These are phyloP conservation scores for Geotrichum ghanense DNA, from an alignment of 805 yeast species.

Conservation along the genomic window DNA sequence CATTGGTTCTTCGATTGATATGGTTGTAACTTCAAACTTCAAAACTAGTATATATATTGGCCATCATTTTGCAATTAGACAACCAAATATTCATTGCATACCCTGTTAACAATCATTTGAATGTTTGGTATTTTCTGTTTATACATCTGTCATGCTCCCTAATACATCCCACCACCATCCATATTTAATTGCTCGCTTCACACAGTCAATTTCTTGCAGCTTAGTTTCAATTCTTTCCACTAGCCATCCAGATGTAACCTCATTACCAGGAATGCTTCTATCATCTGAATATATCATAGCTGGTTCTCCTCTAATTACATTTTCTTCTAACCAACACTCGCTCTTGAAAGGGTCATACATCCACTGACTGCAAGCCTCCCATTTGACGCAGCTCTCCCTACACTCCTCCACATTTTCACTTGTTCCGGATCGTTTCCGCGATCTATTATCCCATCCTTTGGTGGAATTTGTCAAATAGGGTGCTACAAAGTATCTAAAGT, in stretches of 20 bases:
- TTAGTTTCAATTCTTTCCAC: background rate
- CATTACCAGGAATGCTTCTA: background rate
- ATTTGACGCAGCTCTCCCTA: background rate
- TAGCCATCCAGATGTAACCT: background rate
- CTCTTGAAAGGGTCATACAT: background rate
- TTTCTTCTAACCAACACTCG: background rate
- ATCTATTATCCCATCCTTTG: background rate
- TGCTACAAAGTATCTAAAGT: background rate
- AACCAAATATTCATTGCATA: no score
- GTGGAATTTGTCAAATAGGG: background rate
- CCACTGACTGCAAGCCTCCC: background rate
- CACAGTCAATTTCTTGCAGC: no score
- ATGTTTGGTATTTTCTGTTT: no score
- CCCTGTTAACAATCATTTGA: no score
- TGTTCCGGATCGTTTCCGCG: background rate
- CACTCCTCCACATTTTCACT: background rate
- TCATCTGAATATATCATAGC: background rate
- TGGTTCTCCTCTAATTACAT: background rate
- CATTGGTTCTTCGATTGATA: no score
- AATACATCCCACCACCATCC: conserved; percentile 1
- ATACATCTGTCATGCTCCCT: no score
- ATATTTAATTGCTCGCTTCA: background rate
- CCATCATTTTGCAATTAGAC: no score
- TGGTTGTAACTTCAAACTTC: no score
- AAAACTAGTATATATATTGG: no score